These are phyloP conservation scores for Malassezia sp. DNA, from an alignment of 1,284 basidiomycete species.

Conservation along the genomic window DNA sequence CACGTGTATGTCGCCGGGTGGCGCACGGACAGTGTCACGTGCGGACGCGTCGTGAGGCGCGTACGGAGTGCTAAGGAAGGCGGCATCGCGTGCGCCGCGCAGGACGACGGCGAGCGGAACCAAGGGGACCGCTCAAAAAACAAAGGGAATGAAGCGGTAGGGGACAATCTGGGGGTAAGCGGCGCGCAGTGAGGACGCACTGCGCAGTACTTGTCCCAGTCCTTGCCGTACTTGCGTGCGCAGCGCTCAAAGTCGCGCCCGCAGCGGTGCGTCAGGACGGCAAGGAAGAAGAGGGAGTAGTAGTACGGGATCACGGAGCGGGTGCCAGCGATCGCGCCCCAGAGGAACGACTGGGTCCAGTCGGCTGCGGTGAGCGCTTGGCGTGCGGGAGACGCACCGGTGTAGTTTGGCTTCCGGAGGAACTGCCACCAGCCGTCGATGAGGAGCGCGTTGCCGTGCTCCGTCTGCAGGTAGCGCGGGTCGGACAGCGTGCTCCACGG, in stretches of 20 bases:
- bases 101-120: too few species aligned
- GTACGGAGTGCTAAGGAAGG: not conserved
- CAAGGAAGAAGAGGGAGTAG: constrained; percentile 48
- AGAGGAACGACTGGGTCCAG: constrained; percentile 64
- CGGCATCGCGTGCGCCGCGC: too few species aligned
- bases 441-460: constrained; percentile 79
- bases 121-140: too few species aligned
- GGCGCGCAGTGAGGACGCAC: not conserved
- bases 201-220: constrained; percentile 33
- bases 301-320: constrained; percentile 84
- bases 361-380: too few species aligned
- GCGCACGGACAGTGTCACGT: not conserved
- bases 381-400: too few species aligned
- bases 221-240: constrained; percentile 59
- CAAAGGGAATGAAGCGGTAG: constrained; percentile 72
- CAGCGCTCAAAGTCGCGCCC: constrained; percentile 53
- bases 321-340: constrained; percentile 76
- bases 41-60: not conserved
- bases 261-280: constrained; percentile 38
- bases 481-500: constrained; percentile 76
- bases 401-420: constrained; percentile 48
- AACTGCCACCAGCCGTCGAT: constrained; percentile 81
- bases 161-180: constrained; percentile 55
- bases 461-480: constrained; percentile 83
- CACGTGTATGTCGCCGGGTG: not conserved